phyloP scores from a whole-genome alignment of 2,329 filamentous ascomycete genomes.

The Talaromyces pinophilus region DNA sequence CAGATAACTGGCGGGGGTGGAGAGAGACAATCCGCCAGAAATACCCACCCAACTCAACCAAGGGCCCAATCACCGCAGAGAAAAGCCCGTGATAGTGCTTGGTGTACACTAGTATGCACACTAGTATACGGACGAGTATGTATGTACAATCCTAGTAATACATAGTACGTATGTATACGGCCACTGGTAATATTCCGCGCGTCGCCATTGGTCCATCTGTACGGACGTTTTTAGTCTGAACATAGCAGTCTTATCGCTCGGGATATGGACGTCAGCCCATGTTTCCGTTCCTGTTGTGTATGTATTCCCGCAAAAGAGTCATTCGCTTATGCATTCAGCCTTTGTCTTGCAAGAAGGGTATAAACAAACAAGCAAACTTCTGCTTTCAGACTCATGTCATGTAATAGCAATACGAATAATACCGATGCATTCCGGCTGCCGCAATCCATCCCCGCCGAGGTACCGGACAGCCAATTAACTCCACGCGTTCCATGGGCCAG shows the following conservation, averaged over 20 bases:
- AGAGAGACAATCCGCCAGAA: not conserved
- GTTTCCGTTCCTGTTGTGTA: not conserved
- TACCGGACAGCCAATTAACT: not conserved
- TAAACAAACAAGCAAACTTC: constrained; percentile 5
- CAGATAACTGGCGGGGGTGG: constrained; percentile 3
- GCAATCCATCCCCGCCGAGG: not conserved
- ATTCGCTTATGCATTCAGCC: not conserved
- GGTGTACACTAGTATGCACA: not conserved
- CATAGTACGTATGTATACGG: not conserved
- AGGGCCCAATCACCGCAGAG: not conserved
- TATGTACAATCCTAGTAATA: too few species aligned
- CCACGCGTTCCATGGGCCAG: not conserved
- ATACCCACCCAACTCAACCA: not conserved
- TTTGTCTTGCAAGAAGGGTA: not conserved
- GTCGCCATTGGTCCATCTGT: not conserved
- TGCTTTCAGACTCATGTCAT: not conserved
- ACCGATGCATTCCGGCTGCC: not conserved
- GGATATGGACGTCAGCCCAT: not conserved
- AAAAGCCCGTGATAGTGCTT: not conserved
- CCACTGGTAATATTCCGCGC: not conserved
- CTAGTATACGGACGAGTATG: too few species aligned
- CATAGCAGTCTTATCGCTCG: not conserved
- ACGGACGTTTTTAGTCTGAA: not conserved
- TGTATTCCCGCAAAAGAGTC: too few species aligned
- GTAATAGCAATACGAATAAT: not conserved